phyloP scores from a whole-genome alignment of 176 grass and related monocot species.

The Cymbopogon citratus region DNA sequence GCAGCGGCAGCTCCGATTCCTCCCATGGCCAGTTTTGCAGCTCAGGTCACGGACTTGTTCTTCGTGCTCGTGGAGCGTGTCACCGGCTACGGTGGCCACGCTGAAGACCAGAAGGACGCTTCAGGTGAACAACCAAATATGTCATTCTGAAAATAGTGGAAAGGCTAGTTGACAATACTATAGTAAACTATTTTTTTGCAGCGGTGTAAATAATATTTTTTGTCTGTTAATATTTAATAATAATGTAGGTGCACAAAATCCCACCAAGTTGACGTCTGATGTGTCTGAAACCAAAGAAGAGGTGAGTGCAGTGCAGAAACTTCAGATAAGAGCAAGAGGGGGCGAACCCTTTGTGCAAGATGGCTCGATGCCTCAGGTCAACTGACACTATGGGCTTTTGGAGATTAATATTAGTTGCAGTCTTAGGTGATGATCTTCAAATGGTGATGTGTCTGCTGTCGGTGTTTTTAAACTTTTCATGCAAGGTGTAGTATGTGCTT shows the following conservation, averaged over 20 bases:
- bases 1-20: background rate
- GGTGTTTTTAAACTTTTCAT: background rate
- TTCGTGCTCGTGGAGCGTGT: conserved; percentile 24
- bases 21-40: conserved; percentile 27
- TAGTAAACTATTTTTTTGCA: background rate
- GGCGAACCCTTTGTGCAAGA: background rate
- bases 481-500: background rate
- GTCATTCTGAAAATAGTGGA: background rate
- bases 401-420: background rate
- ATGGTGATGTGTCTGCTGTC: background rate
- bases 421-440: background rate
- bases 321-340: background rate
- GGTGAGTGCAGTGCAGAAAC: background rate
- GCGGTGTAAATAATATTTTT: background rate
- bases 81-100: background rate
- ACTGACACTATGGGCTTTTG: background rate
- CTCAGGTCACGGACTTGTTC: conserved; percentile 32
- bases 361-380: background rate
- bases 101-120: background rate
- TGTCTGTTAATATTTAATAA: no score
- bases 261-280: background rate
- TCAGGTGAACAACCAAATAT: background rate
- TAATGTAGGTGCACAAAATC: background rate
- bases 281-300: background rate
- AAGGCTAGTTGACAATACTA: background rate